A percentile compares a stretch with the other conserved stretches of the same genome.
phyloP scores from a whole-genome alignment of 345 rosid genomes.

The Angophora floribunda region DNA sequence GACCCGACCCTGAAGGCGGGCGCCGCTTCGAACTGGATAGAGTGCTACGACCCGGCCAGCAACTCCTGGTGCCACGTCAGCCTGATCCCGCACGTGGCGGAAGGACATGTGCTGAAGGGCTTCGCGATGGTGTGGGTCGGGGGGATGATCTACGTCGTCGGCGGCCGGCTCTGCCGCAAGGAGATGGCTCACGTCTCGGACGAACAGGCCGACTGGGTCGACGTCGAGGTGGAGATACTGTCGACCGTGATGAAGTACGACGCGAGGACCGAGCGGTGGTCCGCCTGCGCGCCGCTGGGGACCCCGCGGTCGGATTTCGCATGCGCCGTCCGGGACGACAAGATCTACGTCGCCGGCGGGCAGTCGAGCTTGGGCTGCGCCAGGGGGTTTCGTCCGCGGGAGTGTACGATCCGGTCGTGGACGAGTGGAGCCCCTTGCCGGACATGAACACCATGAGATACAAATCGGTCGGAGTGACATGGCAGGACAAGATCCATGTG shows the following conservation, averaged over 20 bases:
- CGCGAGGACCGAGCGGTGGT: slow-evolving; percentile 11
- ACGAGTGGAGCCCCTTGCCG: slow-evolving; percentile 27
- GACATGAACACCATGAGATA: slow-evolving; percentile 29
- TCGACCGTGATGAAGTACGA: slow-evolving; percentile 15
- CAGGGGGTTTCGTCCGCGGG: slow-evolving; percentile 16
- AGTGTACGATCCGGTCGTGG: slow-evolving; percentile 16
- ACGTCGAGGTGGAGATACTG: slow-evolving; percentile 1
- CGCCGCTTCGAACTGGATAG: slow-evolving; percentile 25
- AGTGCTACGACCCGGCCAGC: slow-evolving; percentile 20
- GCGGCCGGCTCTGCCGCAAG: slow-evolving; percentile 24
- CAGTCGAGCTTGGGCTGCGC: slow-evolving; percentile 16
- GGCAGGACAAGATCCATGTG: slow-evolving; percentile 38
- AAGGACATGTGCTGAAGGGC: slow-evolving; percentile 31
- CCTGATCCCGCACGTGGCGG: slow-evolving; percentile 9
- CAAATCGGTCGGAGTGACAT: slow-evolving; percentile 41
- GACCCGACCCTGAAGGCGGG: background rate
- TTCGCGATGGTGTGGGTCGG: slow-evolving; percentile 32
- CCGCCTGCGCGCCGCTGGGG: slow-evolving; percentile 9
- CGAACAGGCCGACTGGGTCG: background rate
- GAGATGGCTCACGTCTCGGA: background rate
- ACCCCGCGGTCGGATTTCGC: slow-evolving; percentile 33
- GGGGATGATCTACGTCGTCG: slow-evolving; percentile 28
- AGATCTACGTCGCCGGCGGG: slow-evolving; percentile 43
- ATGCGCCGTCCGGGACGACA: slow-evolving; percentile 15
- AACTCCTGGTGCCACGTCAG: slow-evolving; percentile 31